Evolutionary conservation across 2,329 filamentous ascomycete genomes (phyloP), one percentile per base, ranked within the genome.

Genomic region (Sclerotinia minor): DNA sequence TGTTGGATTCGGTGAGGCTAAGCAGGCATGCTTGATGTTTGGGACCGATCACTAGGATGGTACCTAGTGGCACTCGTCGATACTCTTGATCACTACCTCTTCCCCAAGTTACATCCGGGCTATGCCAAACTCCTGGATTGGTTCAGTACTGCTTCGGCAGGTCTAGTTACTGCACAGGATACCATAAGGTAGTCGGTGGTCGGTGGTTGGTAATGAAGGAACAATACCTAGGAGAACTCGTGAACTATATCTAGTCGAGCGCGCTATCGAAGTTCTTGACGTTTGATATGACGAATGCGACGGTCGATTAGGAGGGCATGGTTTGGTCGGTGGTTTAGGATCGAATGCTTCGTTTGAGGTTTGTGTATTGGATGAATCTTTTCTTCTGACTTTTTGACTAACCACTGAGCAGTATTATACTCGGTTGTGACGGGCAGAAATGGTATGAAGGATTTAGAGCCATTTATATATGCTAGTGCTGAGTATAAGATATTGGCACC

Each of bases 31-130:
- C 38, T 41, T 41, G 72, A 78, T 68, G 76, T 78, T 35, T 80
- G 79, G 79, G 72, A 76, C 65, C 75, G 78, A 32, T 78, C 77
- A 52, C 67, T 80, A 21, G 79, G 79, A 8, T 80, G 79, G 79
- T 79, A 78, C 72, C 45, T 75, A 8, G 77, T 80, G 73, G 78
- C 78, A 9, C 69, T 80, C 2, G 75, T 79, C 15, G 78, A 80
- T 65, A 77, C 77, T 32, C 69, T 79, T 7, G 78, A 79, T 57
- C 71, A 69, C 49, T 69, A 75, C 11, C 75, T 73, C 0, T 69
- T 75, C 11, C 75, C 74, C 0, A 35, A 69, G 3, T 69, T 67
- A 15, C 73, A 75, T 32, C 5, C 57, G 13, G 65, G 57, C 1
- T 17, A 67, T 47, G 38, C 49, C 45, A 8, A 53, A 9, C 26